Evolutionary conservation across 441 rosid genomes (phyloP).

Genomic region (Croton setiger): DNA sequence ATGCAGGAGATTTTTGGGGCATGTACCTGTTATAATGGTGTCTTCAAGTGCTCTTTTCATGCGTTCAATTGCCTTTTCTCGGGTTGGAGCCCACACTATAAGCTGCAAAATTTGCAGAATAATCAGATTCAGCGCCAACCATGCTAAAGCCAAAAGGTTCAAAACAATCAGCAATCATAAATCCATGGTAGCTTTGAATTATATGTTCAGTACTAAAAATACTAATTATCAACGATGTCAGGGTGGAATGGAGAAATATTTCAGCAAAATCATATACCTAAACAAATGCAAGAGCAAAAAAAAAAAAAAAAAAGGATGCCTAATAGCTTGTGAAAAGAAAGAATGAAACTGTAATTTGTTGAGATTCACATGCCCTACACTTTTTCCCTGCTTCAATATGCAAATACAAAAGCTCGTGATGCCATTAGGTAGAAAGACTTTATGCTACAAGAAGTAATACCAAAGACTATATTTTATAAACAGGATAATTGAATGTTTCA

Average conservation of each 20-base stretch:
- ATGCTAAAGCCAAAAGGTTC: slow-evolving; percentile 12
- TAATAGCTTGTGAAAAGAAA: too few relatives aligned
- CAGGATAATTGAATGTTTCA: too few relatives aligned
- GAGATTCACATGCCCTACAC: too few relatives aligned
- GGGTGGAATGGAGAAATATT: neutral
- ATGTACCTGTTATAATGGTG: slow-evolving; percentile 77
- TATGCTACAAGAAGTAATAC: too few relatives aligned
- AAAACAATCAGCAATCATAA: neutral
- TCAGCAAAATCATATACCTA: neutral
- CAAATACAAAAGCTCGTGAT: too few relatives aligned
- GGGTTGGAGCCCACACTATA: slow-evolving; percentile 96
- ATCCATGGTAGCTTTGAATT: neutral
- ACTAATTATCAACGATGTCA: neutral
- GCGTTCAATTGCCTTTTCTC: slow-evolving; percentile 94
- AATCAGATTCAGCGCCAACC: slow-evolving; percentile 20
- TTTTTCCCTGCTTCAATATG: too few relatives aligned
- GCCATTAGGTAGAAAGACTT: too few relatives aligned
- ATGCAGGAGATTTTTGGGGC: neutral
- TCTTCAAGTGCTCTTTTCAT: slow-evolving; percentile 96
- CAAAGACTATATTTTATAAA: too few relatives aligned
- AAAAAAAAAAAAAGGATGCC: too few relatives aligned
- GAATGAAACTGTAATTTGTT: too few relatives aligned
- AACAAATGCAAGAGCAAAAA: neutral
- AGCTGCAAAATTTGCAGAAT: slow-evolving; percentile 40
- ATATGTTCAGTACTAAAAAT: neutral